A percentile compares a stretch with the other conserved stretches of the same genome.
These are phyloP conservation scores for Globisporangium cystogenes DNA, from an alignment of 352 stramenopile species.

Conservation along the genomic window DNA sequence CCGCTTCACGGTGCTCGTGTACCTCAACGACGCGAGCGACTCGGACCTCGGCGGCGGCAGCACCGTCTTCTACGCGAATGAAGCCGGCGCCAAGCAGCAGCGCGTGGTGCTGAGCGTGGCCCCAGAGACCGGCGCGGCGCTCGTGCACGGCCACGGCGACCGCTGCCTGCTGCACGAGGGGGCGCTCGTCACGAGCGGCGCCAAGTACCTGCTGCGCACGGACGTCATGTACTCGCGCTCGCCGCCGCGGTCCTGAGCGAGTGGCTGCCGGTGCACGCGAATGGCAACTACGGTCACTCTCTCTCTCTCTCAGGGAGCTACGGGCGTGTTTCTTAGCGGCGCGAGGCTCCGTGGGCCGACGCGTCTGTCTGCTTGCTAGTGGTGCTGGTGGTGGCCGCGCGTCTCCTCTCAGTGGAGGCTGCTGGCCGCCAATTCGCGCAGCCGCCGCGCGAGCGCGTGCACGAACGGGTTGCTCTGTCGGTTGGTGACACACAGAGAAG, in stretches of 20 bases:
- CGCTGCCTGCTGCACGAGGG: conserved; percentile 76
- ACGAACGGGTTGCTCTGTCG: conserved; percentile 58
- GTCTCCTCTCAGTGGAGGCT: conserved; percentile 3
- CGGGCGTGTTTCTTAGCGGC: background rate
- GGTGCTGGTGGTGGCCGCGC: background rate
- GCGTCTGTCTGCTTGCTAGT: background rate
- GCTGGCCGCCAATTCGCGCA: conserved; percentile 46
- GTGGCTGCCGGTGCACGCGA: no score
- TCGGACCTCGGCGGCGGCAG: conserved; percentile 59
- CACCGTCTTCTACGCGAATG: conserved; percentile 73
- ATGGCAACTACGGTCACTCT: no score
- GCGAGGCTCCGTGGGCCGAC: background rate
- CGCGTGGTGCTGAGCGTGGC: conserved; percentile 47
- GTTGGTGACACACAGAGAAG: background rate
- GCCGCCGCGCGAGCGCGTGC: conserved; percentile 57
- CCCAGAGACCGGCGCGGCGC: conserved; percentile 58
- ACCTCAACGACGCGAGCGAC: conserved; percentile 71
- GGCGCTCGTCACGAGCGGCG: conserved; percentile 44
- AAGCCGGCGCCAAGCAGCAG: conserved; percentile 31
- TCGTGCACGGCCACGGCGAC: conserved; percentile 73
- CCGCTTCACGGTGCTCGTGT: conserved; percentile 79
- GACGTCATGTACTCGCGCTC: conserved; percentile 76
- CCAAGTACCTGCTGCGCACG: conserved; percentile 70
- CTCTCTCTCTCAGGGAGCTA: background rate
- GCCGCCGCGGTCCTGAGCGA: conserved; percentile 9